Evolutionary conservation across 805 yeast species (phyloP), one percentile per base, ranked within the genome.

Genomic region (Zygosaccharomyces bailii): DNA sequence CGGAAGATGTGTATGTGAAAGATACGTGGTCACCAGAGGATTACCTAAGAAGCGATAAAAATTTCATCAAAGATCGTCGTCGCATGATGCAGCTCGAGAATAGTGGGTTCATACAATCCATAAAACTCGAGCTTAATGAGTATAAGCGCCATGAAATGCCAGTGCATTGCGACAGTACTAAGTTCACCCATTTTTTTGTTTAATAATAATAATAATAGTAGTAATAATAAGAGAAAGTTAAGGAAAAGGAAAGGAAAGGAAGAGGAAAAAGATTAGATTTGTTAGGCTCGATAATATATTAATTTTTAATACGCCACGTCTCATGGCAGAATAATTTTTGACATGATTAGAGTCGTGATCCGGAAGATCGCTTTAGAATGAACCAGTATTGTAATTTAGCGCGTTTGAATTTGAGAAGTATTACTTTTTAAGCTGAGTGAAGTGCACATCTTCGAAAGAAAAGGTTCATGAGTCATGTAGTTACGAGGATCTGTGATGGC

Each of bases 131-230:
- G 57, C 61, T 85, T 54, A 85, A 85, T 56, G 67, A 70, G 19
- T 84, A 67, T 65, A 85, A 85, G 59, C 72, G 76, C 49, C 68
- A 67, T 44, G 83, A 78, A 44, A 85, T 85, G 95, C 62, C 69
- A 30, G 84, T 85, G 27, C 88, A 85, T 60, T 81, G 76, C 45
- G 66, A 69, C 29, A 79, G 86, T 30, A 73, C 71, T 44, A 62
- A 66, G 23, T 75, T 79, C 59, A 85, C 91, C 5, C 91, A 85
- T 56, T 81, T 75, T 60, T 83, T 82, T 58, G 36, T 48, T 16
- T 57, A 42, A 25, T 14, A 16, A 37, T 24, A 17, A 10, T 36
- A 13, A 35, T 21, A 21, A 35, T 20, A 11, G 17, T 21, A 9
- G 21, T 21, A 11, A 35, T 16, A 17, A 25, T 27, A 14, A 27